Evolutionary conservation across 106 monocot genomes (phyloP), one percentile per base, ranked within the genome.

Genomic region (Amphibolis antarctica): DNA sequence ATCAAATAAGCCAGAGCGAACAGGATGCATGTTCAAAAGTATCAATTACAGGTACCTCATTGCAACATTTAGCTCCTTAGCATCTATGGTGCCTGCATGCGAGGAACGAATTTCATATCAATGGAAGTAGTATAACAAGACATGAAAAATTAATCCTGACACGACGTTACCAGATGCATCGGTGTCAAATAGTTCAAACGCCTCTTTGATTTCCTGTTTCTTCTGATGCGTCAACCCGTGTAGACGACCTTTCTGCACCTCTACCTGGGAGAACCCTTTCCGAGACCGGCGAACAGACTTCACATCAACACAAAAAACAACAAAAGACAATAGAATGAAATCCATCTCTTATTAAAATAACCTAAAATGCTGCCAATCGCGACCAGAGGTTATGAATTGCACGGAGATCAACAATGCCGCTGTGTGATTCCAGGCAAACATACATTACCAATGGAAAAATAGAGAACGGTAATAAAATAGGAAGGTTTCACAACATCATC

Each of bases 161-260:
- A 63, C n/a, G 19, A 56, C 21, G 52, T 54, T 85, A 96, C 96
- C 96, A 68, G 96, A 96, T 44, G 78, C 86, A 80, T 96, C 96
- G 51, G 86, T 84, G 75, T 96, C 96, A 73, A 90, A 96, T 44
- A 96, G 78, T 3, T 96, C 89, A 74, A 96, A 96, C 28, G 89
- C 86, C 80, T 96, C 96, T 44, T 76, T 86, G 50, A 96, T 96
- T 80, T 89, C 96, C 74, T 82, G 76, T 66, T 45, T 86, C 74
- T 86, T 96, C 20, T 90, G 80, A 55, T 79, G 54, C 45, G 70
- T 70, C 62, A 88, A 55, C 28, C 80, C 82, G 70, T 65, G 81
- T 60, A 54, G 69, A 53, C 77, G 76, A 53, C 71, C 56, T 79
- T 51, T 80, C 36, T 80, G 71, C 17, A 80, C 79, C 22, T 86